phyloP scores from a whole-genome alignment of 495 filamentous ascomycete species.

The Xylaria grammica region DNA sequence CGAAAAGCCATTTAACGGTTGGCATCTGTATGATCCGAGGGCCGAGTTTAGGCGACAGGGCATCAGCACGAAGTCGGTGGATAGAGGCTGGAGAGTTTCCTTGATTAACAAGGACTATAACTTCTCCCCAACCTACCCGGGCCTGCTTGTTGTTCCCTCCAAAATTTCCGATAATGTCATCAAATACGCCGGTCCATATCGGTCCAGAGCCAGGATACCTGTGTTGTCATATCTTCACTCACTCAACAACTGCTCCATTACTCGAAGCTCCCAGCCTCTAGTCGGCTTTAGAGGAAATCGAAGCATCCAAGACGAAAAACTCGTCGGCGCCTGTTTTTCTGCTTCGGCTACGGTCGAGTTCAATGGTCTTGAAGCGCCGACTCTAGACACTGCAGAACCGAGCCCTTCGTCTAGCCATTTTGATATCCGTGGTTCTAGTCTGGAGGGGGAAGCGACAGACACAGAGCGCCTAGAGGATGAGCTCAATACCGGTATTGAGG shows the following conservation, averaged over 20 bases:
- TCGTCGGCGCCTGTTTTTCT: slow-evolving; percentile 92
- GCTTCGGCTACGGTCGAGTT: slow-evolving; percentile 60
- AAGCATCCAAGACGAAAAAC: slow-evolving; percentile 93
- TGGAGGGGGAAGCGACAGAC: slow-evolving; percentile 35
- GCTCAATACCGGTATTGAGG: slow-evolving; percentile 57
- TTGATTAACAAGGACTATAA: slow-evolving; percentile 85
- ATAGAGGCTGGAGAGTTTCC: slow-evolving; percentile 88
- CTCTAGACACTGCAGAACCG: slow-evolving; percentile 39
- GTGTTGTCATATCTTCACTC: slow-evolving; percentile 92
- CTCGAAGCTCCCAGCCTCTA: slow-evolving; percentile 89
- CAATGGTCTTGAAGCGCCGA: slow-evolving; percentile 36
- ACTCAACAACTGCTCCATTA: slow-evolving; percentile 96
- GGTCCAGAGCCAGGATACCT: slow-evolving; percentile 86
- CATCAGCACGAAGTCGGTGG: slow-evolving; percentile 72
- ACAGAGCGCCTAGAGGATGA: slow-evolving; percentile 77
- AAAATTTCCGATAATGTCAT: slow-evolving; percentile 94
- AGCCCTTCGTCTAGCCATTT: slow-evolving; percentile 66
- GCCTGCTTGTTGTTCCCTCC: slow-evolving; percentile 79
- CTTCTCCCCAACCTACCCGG: slow-evolving; percentile 96
- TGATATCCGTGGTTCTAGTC: slow-evolving; percentile 50
- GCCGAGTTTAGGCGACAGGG: slow-evolving; percentile 83
- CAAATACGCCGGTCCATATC: slow-evolving; percentile 89
- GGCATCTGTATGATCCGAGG: slow-evolving; percentile 84
- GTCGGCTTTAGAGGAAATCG: slow-evolving; percentile 86
- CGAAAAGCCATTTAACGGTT: slow-evolving; percentile 80